phyloP scores from a whole-genome alignment of 2,329 filamentous ascomycete genomes.

The Tolypocladium amazonense region DNA sequence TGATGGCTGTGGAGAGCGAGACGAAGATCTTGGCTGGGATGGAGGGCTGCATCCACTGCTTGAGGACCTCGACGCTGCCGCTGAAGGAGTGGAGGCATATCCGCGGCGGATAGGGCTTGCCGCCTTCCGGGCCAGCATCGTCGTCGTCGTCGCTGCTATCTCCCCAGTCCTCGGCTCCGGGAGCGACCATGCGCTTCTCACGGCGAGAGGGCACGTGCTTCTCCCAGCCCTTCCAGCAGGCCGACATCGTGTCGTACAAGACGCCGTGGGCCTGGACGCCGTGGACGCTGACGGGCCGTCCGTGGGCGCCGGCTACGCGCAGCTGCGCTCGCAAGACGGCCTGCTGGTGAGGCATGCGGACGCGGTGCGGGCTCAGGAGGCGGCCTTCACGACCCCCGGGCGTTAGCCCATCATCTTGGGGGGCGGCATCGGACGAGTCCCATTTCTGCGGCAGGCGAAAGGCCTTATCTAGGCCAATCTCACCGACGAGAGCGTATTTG shows the following conservation, averaged over 20 bases:
- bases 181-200: slow-evolving; percentile 40
- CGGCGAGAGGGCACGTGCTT: slow-evolving; percentile 47
- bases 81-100: slow-evolving; percentile 94
- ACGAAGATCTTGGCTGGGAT: slow-evolving; percentile 75
- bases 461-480: slow-evolving; percentile 67
- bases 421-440: slow-evolving; percentile 23
- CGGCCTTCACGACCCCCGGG: slow-evolving; percentile 63
- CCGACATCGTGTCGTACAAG: slow-evolving; percentile 53
- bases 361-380: slow-evolving; percentile 54
- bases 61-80: slow-evolving; percentile 62
- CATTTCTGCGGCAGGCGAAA: slow-evolving; percentile 61
- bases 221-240: slow-evolving; percentile 63
- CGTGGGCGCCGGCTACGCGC: slow-evolving; percentile 56
- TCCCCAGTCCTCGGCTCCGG: slow-evolving; percentile 30
- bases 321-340: slow-evolving; percentile 57
- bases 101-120: slow-evolving; percentile 66
- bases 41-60: slow-evolving; percentile 63
- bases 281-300: slow-evolving; percentile 57
- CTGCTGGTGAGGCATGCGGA: slow-evolving; percentile 59
- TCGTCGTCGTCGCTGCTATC: slow-evolving; percentile 23
- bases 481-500: slow-evolving; percentile 60
- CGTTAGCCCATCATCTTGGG: slow-evolving; percentile 35
- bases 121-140: slow-evolving; percentile 9
- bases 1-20: slow-evolving; percentile 79
- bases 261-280: slow-evolving; percentile 69